phyloP scores from a whole-genome alignment of 1,139 yeast species.

The Pneumocystis canis region DNA sequence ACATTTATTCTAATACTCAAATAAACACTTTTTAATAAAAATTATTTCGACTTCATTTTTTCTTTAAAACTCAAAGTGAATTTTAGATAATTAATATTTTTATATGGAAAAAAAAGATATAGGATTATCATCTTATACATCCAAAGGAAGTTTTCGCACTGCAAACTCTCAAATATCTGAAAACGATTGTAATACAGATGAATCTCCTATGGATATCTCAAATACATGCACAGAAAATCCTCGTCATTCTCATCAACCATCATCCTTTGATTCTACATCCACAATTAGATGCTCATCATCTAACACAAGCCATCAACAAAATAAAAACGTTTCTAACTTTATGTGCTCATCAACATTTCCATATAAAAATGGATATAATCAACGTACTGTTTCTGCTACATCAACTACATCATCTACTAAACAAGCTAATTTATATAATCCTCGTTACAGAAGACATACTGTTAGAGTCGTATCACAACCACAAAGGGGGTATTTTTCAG shows the following conservation, averaged over 20 bases:
- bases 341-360: not conserved
- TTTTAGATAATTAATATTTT: not conserved
- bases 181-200: not conserved
- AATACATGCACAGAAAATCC: not conserved
- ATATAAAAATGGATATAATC: not conserved
- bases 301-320: not conserved
- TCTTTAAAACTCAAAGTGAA: not conserved
- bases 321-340: not conserved
- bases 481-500: constrained; percentile 5
- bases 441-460: not conserved
- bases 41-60: not conserved
- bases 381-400: not conserved
- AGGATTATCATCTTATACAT: not conserved
- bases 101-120: not conserved
- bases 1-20: not conserved
- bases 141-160: not conserved
- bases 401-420: not conserved
- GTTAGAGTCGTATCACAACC: not conserved
- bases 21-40: not conserved
- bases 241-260: not conserved
- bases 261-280: not conserved
- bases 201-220: not conserved
- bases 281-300: not conserved
- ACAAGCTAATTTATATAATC: not conserved
- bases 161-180: not conserved